Percentiles rank a stretch among this genome's conserved stretches.
Evolutionary conservation across 139 green algal genomes (phyloP).

Genomic region (Closterium sp.): DNA sequence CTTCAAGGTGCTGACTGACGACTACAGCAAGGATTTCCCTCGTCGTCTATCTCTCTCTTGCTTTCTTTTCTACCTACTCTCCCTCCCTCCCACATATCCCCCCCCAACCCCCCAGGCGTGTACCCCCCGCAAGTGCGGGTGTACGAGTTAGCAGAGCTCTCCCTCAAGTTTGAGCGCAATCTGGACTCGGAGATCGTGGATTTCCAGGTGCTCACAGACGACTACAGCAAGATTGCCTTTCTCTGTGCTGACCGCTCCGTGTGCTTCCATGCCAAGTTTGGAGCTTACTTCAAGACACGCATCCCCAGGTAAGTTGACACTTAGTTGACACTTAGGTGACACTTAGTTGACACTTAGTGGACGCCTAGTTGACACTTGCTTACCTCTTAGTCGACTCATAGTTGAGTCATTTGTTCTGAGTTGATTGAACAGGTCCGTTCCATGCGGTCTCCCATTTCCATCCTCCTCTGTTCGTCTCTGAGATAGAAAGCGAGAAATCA

Average conservation of each 20-base stretch:
- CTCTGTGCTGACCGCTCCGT: slow-evolving; percentile 85
- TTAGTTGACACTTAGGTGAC: too few species aligned
- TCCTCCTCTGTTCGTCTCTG: too few species aligned
- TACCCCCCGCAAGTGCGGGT: slow-evolving; percentile 63
- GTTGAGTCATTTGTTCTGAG: too few species aligned
- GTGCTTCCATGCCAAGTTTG: slow-evolving; percentile 88
- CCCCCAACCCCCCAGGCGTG: slow-evolving; percentile 32
- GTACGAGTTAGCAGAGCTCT: slow-evolving; percentile 91
- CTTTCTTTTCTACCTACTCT: not conserved
- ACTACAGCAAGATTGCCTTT: slow-evolving; percentile 94
- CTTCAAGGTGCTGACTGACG: slow-evolving; percentile 56
- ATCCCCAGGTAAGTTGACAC: slow-evolving; percentile 34
- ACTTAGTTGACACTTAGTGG: too few species aligned
- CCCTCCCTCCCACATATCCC: slow-evolving; percentile 45
- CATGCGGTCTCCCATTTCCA: too few species aligned
- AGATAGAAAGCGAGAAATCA: too few species aligned
- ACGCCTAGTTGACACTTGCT: too few species aligned
- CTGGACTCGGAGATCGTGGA: slow-evolving; percentile 92
- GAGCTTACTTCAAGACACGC: slow-evolving; percentile 82
- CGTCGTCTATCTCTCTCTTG: slow-evolving; percentile 15
- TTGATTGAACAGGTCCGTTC: slow-evolving; percentile 46
- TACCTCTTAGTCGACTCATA: not conserved
- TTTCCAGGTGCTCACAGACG: slow-evolving; percentile 87
- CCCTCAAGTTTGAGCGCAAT: slow-evolving; percentile 94
- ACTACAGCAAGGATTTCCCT: not conserved